Conservation (phyloP, 768 basidiomycete genomes). For the Tulasnella sp. region DNA sequence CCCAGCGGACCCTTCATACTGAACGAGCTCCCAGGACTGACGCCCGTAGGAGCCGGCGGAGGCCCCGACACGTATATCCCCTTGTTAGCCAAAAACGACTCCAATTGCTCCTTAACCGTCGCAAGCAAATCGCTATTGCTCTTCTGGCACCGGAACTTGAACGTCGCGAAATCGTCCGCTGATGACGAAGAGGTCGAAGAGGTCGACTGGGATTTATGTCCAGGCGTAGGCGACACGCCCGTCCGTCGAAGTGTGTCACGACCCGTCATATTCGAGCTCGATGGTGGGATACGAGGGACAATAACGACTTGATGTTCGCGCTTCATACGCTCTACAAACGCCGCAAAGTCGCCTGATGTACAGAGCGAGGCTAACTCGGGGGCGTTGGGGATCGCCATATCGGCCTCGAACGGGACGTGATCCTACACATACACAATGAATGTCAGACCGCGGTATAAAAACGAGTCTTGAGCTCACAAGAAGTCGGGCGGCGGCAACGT, state of each 20-base stretch:
- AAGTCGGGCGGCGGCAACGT: conserved; percentile 92
- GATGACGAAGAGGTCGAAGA: background rate
- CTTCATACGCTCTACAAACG: conserved; percentile 83
- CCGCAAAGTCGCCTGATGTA: conserved; percentile 65
- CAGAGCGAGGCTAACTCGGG: conserved; percentile 65
- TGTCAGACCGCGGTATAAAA: background rate
- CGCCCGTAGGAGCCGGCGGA: conserved; percentile 5
- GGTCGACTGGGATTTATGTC: conserved; percentile 26
- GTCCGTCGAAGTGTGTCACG: conserved; percentile 36
- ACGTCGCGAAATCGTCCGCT: conserved; percentile 34
- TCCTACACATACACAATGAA: conserved; percentile 41
- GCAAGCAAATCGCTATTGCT: conserved; percentile 89
- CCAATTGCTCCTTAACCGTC: conserved; percentile 81
- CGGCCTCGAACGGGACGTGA: conserved; percentile 92
- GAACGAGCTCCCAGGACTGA: conserved; percentile 4
- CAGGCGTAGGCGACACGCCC: conserved; percentile 40
- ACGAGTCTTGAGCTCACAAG: conserved; percentile 41
- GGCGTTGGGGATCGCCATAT: conserved; percentile 79
- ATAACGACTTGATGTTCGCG: conserved; percentile 89
- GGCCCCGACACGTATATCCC: conserved; percentile 35
- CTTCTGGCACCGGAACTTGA: conserved; percentile 92
- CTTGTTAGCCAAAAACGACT: conserved; percentile 76
- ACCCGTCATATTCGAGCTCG: background rate
- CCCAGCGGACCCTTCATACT: background rate
- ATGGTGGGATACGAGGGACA: conserved; percentile 29